These are phyloP conservation scores for Mycena capillaripes DNA, from an alignment of 768 basidiomycete species.

Conservation along the genomic window DNA sequence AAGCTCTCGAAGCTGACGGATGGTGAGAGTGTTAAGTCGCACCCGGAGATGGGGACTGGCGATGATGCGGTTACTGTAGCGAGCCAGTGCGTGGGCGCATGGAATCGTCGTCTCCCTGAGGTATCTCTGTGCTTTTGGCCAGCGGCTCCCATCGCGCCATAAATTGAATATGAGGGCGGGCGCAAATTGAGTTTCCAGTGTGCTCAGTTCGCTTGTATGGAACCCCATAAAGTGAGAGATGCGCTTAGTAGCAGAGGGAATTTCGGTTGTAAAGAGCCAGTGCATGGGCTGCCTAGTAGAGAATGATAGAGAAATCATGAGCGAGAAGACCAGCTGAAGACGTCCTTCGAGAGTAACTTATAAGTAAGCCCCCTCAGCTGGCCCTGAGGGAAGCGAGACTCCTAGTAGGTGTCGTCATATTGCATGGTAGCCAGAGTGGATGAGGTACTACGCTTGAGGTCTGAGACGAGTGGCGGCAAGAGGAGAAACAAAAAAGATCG, in stretches of 20 bases:
- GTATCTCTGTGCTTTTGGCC: background rate
- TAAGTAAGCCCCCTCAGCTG: background rate
- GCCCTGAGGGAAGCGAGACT: background rate
- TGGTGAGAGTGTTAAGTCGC: slow-evolving; percentile 17
- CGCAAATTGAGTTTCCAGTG: slow-evolving; percentile 7
- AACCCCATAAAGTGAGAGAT: slow-evolving; percentile 19
- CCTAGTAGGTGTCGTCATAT: background rate
- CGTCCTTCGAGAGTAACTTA: slow-evolving; percentile 17
- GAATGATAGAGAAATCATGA: slow-evolving; percentile 22
- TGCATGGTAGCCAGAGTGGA: slow-evolving; percentile 3
- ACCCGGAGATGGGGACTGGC: slow-evolving; percentile 18
- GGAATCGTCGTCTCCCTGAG: slow-evolving; percentile 1
- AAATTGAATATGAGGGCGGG: slow-evolving; percentile 20
- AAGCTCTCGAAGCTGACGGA: slow-evolving; percentile 1
- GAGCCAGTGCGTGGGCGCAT: slow-evolving; percentile 19
- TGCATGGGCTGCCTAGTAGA: slow-evolving; percentile 6
- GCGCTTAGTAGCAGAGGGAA: slow-evolving; percentile 12
- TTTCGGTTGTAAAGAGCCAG: slow-evolving; percentile 25
- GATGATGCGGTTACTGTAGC: slow-evolving; percentile 25
- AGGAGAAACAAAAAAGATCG: background rate
- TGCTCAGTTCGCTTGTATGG: background rate
- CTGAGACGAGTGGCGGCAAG: background rate
- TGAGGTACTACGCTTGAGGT: background rate
- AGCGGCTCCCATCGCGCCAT: slow-evolving; percentile 16
- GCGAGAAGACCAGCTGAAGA: slow-evolving; percentile 28